Percentiles rank a stretch among this genome's conserved stretches.
Evolutionary conservation across 2,329 filamentous ascomycete genomes (phyloP).

Genomic region (Raffaelea ambrosiae): DNA sequence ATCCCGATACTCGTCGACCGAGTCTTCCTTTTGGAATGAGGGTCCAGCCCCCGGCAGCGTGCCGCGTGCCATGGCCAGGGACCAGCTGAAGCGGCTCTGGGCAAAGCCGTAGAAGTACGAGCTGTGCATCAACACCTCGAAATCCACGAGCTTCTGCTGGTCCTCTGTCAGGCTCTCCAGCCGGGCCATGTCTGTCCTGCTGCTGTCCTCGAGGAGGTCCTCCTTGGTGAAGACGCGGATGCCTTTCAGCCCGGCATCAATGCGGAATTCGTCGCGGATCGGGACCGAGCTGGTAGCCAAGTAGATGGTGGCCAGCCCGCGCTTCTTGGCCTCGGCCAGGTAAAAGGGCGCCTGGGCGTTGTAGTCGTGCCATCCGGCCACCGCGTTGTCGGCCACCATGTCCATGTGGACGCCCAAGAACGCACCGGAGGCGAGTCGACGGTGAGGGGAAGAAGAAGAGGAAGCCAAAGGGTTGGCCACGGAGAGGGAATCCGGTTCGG

Average conservation of each 20-base stretch:
- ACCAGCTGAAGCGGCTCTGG: constrained; percentile 12
- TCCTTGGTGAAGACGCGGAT: constrained; percentile 25
- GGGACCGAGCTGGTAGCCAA: constrained; percentile 24
- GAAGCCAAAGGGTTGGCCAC: constrained; percentile 13
- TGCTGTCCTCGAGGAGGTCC: constrained; percentile 26
- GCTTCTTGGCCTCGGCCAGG: constrained; percentile 21
- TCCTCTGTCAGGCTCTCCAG: constrained; percentile 23
- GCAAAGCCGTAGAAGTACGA: constrained; percentile 9
- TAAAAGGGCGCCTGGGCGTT: constrained; percentile 27
- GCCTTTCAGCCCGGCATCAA: constrained; percentile 15
- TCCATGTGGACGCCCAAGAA: constrained; percentile 30
- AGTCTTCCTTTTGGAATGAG: background rate
- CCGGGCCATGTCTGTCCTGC: constrained; percentile 17
- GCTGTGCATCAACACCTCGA: constrained; percentile 11
- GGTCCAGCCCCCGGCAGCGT: constrained; percentile 10
- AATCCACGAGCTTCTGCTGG: constrained; percentile 11
- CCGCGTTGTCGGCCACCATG: constrained; percentile 23
- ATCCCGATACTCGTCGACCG: constrained; percentile 10
- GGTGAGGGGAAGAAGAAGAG: no score
- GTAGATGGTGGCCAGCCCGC: constrained; percentile 23
- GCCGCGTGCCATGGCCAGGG: constrained; percentile 8
- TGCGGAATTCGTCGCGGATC: constrained; percentile 19
- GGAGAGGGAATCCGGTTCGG: no score
- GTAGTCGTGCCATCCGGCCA: constrained; percentile 23
- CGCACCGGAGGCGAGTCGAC: constrained; percentile 16